Conservation (phyloP, 257 asterid genomes). For the Solanum lycopersicoides region DNA sequence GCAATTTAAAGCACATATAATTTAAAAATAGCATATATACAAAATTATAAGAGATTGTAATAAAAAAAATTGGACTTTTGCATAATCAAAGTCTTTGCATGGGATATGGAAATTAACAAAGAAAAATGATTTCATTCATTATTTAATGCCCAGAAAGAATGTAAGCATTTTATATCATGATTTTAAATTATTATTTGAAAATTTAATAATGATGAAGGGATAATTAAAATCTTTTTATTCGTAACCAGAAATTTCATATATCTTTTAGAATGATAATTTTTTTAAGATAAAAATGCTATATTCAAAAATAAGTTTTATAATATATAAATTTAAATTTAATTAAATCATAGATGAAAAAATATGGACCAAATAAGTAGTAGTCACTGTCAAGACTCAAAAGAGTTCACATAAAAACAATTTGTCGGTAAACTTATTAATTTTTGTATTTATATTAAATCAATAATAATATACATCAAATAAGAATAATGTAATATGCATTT, state of each 20-base stretch:
- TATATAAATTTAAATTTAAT: neutral
- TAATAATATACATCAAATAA: neutral
- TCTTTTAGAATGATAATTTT: no score
- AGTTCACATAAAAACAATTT: neutral
- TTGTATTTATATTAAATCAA: neutral
- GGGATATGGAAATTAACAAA: neutral
- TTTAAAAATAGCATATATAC: neutral
- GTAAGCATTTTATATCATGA: no score
- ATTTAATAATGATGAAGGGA: no score
- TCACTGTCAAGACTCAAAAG: neutral
- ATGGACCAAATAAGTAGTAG: neutral
- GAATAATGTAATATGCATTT: neutral
- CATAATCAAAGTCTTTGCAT: neutral
- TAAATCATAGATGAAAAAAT: neutral
- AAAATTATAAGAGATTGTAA: neutral
- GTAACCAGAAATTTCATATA: no score
- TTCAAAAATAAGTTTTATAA: neutral
- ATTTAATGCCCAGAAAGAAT: no score
- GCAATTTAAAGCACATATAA: neutral
- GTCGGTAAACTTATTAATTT: neutral
- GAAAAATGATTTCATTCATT: neutral
- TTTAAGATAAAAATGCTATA: no score
- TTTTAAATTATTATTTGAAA: no score
- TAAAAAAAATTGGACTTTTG: neutral
- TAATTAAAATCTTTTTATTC: fast-evolving